phyloP scores from a whole-genome alignment of 1,284 basidiomycete species.

The Sanghuangporus baumii region DNA sequence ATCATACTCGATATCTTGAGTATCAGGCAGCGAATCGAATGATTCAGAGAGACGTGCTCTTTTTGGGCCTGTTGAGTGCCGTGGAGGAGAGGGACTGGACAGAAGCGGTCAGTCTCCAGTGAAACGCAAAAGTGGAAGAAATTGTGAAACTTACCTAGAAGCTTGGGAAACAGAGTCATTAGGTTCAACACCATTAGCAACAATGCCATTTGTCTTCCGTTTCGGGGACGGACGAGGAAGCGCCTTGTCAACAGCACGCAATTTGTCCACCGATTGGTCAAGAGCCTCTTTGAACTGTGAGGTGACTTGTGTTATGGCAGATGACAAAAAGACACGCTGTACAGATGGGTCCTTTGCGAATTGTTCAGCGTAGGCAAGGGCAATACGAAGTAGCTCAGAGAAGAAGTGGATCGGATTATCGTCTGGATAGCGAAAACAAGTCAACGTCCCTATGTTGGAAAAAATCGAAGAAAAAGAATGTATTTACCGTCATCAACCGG shows the following conservation, averaged over 20 bases:
- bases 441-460: constrained; percentile 4
- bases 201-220: neutral
- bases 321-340: constrained; percentile 17
- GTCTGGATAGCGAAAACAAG: constrained; percentile 16
- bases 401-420: constrained; percentile 19
- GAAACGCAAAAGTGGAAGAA: neutral
- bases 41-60: constrained; percentile 2
- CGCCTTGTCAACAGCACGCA: neutral
- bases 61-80: constrained; percentile 1
- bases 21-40: neutral
- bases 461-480: neutral
- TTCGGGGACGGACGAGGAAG: constrained; percentile 1
- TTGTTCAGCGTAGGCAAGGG: constrained; percentile 16
- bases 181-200: neutral
- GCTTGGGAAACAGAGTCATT: neutral
- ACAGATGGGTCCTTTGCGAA: constrained; percentile 8
- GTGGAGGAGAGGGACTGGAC: neutral
- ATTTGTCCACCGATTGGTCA: neutral
- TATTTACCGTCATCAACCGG: neutral
- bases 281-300: neutral
- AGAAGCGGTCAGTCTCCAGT: neutral
- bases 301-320: constrained; percentile 10
- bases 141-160: neutral
- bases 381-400: constrained; percentile 18
- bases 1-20: neutral